Percentiles rank a stretch among this genome's conserved stretches.
These are phyloP conservation scores for Pythium phragmiticola DNA, from an alignment of 352 stramenopile genomes.

Conservation along the genomic window DNA sequence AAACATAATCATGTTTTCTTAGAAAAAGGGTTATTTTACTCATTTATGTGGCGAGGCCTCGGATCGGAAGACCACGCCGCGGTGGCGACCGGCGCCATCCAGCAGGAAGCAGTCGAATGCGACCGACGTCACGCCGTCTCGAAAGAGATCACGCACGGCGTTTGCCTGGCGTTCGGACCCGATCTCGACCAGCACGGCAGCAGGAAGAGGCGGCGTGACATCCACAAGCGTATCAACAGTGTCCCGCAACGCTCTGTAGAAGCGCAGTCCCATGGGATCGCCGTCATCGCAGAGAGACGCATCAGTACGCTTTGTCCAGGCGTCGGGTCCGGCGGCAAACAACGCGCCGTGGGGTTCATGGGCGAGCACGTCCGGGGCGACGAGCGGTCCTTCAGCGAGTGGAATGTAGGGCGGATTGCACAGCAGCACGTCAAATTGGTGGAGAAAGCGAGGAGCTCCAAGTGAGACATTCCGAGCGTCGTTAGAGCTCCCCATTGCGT, in stretches of 20 bases:
- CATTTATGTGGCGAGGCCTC: background rate
- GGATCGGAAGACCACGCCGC: conserved; percentile 18
- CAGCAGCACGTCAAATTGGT: conserved; percentile 64
- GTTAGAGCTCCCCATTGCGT: background rate
- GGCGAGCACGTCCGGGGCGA: conserved; percentile 54
- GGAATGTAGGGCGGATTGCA: conserved; percentile 81
- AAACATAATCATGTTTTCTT: background rate
- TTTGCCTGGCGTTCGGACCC: conserved; percentile 53
- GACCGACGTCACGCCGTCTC: background rate
- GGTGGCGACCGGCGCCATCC: conserved; percentile 12
- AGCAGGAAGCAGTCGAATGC: conserved; percentile 17
- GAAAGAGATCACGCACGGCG: conserved; percentile 46
- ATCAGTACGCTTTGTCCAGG: background rate
- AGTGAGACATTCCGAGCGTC: background rate
- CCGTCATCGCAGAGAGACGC: background rate
- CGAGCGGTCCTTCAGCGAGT: conserved; percentile 43
- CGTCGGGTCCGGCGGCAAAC: conserved; percentile 51
- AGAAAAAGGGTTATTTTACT: background rate
- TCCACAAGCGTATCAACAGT: conserved; percentile 40
- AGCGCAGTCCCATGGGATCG: conserved; percentile 36
- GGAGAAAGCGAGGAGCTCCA: conserved; percentile 21
- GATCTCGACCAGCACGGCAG: conserved; percentile 49
- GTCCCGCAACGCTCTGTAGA: conserved; percentile 46
- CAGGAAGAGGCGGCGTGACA: background rate
- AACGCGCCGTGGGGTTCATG: conserved; percentile 73